phyloP scores from a whole-genome alignment of 805 yeast genomes.

The Teunomyces funiuensis region DNA sequence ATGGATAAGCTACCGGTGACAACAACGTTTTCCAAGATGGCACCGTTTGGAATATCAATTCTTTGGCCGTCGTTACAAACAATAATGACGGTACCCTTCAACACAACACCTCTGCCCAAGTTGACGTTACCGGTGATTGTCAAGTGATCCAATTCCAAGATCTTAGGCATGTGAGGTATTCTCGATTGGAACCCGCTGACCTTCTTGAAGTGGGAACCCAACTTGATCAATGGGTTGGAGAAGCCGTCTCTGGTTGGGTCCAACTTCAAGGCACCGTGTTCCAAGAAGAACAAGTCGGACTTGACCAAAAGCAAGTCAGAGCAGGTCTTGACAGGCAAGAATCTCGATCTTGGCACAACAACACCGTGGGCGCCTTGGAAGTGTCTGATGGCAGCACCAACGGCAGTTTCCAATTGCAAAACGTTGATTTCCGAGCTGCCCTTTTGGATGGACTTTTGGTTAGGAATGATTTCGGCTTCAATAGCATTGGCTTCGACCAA shows the following conservation, averaged over 20 bases:
- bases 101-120: conserved; percentile 84
- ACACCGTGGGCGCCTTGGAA: conserved; percentile 95
- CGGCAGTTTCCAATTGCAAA: conserved; percentile 96
- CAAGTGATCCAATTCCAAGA: conserved; percentile 93
- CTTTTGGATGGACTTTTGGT: conserved; percentile 75
- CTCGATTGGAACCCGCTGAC: conserved; percentile 87
- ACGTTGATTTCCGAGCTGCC: conserved; percentile 82
- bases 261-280: conserved; percentile 85
- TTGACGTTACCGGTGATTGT: conserved; percentile 96
- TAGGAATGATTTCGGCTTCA: conserved; percentile 93
- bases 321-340: conserved; percentile 97
- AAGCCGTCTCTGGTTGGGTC: conserved; percentile 87
- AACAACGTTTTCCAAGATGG: conserved; percentile 92
- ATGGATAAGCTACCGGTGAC: conserved; percentile 95
- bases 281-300: conserved; percentile 87
- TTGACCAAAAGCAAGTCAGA: conserved; percentile 92
- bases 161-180: conserved; percentile 93
- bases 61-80: conserved; percentile 96
- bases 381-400: conserved; percentile 98
- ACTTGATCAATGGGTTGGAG: conserved; percentile 89
- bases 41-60: conserved; percentile 96
- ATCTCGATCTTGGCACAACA: conserved; percentile 96
- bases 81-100: conserved; percentile 96
- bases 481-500: conserved; percentile 81
- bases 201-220: conserved; percentile 96